phyloP scores from a whole-genome alignment of 371 early-diverging fungal genomes.

The Mortierella sp. region DNA sequence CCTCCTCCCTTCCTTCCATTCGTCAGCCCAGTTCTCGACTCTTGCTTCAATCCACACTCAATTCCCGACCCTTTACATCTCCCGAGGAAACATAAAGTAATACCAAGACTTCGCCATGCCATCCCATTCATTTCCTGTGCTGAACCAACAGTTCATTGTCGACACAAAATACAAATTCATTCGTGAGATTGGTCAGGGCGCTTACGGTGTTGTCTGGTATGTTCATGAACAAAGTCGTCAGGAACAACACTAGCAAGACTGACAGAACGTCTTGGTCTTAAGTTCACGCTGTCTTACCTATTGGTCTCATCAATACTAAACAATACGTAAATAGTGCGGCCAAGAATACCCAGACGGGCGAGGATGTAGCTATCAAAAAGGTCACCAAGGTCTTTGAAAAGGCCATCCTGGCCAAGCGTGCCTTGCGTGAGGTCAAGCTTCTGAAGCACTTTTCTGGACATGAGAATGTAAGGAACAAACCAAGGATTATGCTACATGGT shows the following conservation, averaged over 20 bases:
- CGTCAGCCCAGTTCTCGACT: neutral
- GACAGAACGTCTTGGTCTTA: too few species aligned
- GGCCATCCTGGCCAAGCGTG: slow-evolving; percentile 86
- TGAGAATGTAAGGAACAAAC: slow-evolving; percentile 75
- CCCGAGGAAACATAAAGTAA: slow-evolving; percentile 1
- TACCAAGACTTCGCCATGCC: slow-evolving; percentile 52
- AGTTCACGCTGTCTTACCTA: too few species aligned
- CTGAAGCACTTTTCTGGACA: slow-evolving; percentile 91
- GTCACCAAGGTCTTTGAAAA: slow-evolving; percentile 84
- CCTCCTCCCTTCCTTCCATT: neutral
- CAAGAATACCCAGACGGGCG: slow-evolving; percentile 79
- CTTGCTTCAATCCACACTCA: neutral
- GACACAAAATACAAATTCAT: slow-evolving; percentile 83
- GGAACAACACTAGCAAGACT: too few species aligned
- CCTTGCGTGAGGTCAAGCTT: slow-evolving; percentile 90
- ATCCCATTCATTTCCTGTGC: slow-evolving; percentile 71
- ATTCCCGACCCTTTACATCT: neutral
- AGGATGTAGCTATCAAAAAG: slow-evolving; percentile 94
- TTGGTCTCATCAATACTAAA: neutral
- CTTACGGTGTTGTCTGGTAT: slow-evolving; percentile 92
- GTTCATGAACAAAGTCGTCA: too few species aligned
- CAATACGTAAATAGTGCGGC: slow-evolving; percentile 69
- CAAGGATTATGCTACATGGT: too few species aligned
- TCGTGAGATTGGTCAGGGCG: slow-evolving; percentile 92
- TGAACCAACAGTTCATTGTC: slow-evolving; percentile 77